These are phyloP conservation scores for Berkeleyomyces basicola DNA, from an alignment of 2,329 filamentous ascomycete species.

Conservation along the genomic window DNA sequence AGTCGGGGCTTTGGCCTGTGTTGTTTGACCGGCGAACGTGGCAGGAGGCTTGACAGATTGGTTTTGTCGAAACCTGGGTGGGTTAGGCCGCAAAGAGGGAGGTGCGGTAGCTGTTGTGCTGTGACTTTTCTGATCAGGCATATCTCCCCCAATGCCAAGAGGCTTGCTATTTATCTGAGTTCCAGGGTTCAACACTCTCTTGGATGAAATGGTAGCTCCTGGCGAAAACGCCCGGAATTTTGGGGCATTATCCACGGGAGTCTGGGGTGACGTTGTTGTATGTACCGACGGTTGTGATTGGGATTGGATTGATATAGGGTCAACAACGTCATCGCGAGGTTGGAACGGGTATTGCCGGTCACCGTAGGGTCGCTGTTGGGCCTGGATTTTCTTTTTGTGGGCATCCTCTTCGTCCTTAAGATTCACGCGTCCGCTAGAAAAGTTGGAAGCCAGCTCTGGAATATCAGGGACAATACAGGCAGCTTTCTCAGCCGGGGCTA, in stretches of 20 bases:
- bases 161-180: not conserved
- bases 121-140: not conserved
- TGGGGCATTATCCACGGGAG: not conserved
- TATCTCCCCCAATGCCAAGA: not conserved
- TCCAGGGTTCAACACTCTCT: not conserved
- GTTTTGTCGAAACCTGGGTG: not conserved
- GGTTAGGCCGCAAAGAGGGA: not conserved
- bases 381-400: not conserved
- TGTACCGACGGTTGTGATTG: not conserved
- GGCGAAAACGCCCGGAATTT: conserved; percentile 10
- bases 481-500: conserved; percentile 20
- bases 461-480: conserved; percentile 15
- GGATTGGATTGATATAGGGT: not conserved
- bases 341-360: conserved; percentile 14
- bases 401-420: not conserved
- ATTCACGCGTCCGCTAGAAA: not conserved
- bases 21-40: not conserved
- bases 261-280: not conserved
- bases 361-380: conserved; percentile 4
- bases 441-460: conserved; percentile 25
- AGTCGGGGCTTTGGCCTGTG: not conserved
- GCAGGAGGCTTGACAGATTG: not conserved
- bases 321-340: conserved; percentile 1
- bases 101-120: not conserved
- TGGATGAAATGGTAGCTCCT: not conserved